phyloP scores from a whole-genome alignment of 2,329 filamentous ascomycete species.

The Colletotrichum kahawae region DNA sequence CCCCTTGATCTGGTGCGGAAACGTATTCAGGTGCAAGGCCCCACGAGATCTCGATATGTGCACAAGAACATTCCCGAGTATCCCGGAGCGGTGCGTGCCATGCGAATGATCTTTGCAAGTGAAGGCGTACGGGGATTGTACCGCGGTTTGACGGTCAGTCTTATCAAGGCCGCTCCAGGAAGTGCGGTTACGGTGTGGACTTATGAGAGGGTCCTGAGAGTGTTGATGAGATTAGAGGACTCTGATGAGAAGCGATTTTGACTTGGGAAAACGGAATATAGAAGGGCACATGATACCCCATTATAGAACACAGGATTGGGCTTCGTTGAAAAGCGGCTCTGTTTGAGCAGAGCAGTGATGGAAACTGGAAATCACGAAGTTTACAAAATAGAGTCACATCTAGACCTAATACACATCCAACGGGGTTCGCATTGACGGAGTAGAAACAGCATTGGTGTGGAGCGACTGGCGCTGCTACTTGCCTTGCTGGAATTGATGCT shows the following conservation, averaged over 20 bases:
- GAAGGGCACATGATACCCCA: conserved; percentile 19
- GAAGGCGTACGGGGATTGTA: conserved; percentile 87
- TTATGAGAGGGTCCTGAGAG: conserved; percentile 77
- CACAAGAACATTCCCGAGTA: conserved; percentile 91
- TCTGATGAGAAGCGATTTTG: conserved; percentile 2
- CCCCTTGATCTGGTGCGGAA: conserved; percentile 93
- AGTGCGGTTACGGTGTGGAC: conserved; percentile 95
- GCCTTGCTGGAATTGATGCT: not conserved
- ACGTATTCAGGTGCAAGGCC: conserved; percentile 92
- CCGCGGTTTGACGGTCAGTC: conserved; percentile 83
- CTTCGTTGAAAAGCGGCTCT: not conserved
- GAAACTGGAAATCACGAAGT: not conserved
- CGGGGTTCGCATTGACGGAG: not conserved
- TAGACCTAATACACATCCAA: not conserved
- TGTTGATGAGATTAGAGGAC: conserved; percentile 52
- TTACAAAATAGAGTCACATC: not conserved
- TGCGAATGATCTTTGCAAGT: conserved; percentile 68
- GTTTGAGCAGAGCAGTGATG: not conserved
- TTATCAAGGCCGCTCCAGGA: conserved; percentile 92
- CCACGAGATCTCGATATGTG: conserved; percentile 78
- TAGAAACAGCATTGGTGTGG: not conserved
- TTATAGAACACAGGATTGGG: not conserved
- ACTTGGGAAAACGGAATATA: conserved; percentile 11
- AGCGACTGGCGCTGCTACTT: not conserved
- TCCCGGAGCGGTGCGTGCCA: conserved; percentile 66